Conservation (phyloP, 305 asterid species). For the Fraxinus greggii region DNA sequence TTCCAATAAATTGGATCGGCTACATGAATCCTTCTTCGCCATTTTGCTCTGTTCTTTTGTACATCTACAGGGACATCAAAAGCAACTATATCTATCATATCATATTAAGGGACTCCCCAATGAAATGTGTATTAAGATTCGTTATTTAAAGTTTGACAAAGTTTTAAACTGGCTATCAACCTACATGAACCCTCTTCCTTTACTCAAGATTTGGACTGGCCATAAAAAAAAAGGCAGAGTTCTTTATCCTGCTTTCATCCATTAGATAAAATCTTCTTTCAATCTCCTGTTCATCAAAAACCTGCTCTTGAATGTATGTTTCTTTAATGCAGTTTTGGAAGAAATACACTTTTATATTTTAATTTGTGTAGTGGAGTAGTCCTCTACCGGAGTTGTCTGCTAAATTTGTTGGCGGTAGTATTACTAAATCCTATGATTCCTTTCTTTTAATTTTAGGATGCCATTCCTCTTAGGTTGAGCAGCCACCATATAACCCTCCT, state of each 20-base stretch:
- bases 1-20: not conserved
- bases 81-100: not conserved
- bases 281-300: not conserved
- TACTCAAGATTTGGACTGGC: not conserved
- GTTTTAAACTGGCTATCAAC: not conserved
- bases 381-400: not conserved
- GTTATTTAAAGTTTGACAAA: not conserved
- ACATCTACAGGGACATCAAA: not conserved
- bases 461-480: slow-evolving; percentile 79
- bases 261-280: not conserved
- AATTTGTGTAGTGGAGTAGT: not conserved
- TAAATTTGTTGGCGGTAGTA: not conserved
- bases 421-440: slow-evolving; percentile 1
- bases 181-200: not conserved
- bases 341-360: not conserved
- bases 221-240: not conserved
- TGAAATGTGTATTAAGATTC: not conserved
- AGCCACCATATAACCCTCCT: slow-evolving; percentile 86
- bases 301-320: not conserved
- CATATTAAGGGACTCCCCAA: not conserved
- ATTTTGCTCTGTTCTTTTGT: not conserved
- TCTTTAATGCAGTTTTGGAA: not conserved
- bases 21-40: not conserved
- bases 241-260: not conserved
- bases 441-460: slow-evolving; percentile 52